Evolutionary conservation across 257 asterid genomes (phyloP), one percentile per base, ranked within the genome.

Genomic region (Solanum chilense): DNA sequence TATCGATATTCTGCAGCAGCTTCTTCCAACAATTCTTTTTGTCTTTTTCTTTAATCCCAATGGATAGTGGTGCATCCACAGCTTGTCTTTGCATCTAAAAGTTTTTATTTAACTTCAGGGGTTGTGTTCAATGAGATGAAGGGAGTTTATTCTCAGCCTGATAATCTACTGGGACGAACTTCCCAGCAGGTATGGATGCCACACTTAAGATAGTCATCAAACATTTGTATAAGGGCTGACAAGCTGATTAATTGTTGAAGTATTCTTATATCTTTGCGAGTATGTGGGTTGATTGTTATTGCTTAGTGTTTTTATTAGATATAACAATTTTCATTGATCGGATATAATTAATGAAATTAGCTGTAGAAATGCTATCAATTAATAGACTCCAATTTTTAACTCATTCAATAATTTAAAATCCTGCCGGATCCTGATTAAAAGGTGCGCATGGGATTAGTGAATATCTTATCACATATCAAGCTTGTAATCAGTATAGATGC

Each of bases 71-170:
- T 82, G 75, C 81, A 41, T 33, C 10, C 82, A 86, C 87, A 31
- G 83, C 64, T 86, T 77, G 86, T 41, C 78, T 56, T 64, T 35
- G 35, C 76, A 21, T 44, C 86, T 88, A 45, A 71, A 83, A 78
- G 77, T 49, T 84, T 66, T 82, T 70, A 80, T 62, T 83, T 31
- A 81, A 70, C 82, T 87, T 90, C 92, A 97, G 99, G 99, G 56
- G 99, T 97, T 58, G 99, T 97, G 89, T 97, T 97, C 93, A 97
- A 97, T 92, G 99, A 97, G 93, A 97, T 97, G 99, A 97, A 97
- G 93, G 99, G 99, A 89, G 99, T 97, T 87, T 97, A 97, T 89
- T 97, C 99, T 83, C 99, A 97, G 93, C 99, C 99, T n/a, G 99
- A 97, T 89, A 95, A 94, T 92, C 94, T 97, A 90, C 90, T 97